phyloP scores from a whole-genome alignment of 805 yeast species.

The Candida maris region DNA sequence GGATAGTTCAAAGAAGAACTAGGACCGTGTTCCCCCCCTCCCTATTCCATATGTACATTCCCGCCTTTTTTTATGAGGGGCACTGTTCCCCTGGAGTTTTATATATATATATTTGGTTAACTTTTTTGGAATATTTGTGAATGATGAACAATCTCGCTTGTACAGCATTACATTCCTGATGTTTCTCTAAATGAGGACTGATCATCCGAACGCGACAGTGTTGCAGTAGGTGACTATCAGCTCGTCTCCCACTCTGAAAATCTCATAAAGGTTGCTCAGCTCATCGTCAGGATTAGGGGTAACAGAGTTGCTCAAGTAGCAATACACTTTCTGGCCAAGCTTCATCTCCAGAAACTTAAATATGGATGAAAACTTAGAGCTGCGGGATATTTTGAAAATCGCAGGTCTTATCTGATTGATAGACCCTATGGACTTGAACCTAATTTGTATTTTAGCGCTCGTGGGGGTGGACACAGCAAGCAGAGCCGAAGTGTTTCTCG shows the following conservation, averaged over 20 bases:
- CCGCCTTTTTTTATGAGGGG: too few species aligned
- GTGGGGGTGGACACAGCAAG: constrained; percentile 16
- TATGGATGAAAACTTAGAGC: constrained; percentile 45
- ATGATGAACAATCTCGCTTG: too few species aligned
- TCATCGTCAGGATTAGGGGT: constrained; percentile 44
- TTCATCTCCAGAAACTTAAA: constrained; percentile 42
- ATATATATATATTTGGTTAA: too few species aligned
- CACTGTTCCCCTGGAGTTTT: too few species aligned
- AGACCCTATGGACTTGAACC: constrained; percentile 62
- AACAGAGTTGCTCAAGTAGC: constrained; percentile 44
- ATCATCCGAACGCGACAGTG: constrained; percentile 44
- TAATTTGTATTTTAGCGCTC: constrained; percentile 38
- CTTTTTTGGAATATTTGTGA: too few species aligned
- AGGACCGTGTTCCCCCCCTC: too few species aligned
- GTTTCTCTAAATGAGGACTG: background rate
- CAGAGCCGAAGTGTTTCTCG: constrained; percentile 22
- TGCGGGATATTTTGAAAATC: constrained; percentile 45
- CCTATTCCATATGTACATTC: too few species aligned
- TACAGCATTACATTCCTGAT: too few species aligned
- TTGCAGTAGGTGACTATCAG: constrained; percentile 44
- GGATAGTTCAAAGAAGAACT: constrained; percentile 16
- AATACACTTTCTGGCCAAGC: constrained; percentile 33
- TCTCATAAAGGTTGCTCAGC: constrained; percentile 34
- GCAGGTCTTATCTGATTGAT: constrained; percentile 46
- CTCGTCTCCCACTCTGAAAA: constrained; percentile 36